These are phyloP conservation scores for Ceratobasidium sp. DNA, from an alignment of 1,284 basidiomycete genomes.

Conservation along the genomic window DNA sequence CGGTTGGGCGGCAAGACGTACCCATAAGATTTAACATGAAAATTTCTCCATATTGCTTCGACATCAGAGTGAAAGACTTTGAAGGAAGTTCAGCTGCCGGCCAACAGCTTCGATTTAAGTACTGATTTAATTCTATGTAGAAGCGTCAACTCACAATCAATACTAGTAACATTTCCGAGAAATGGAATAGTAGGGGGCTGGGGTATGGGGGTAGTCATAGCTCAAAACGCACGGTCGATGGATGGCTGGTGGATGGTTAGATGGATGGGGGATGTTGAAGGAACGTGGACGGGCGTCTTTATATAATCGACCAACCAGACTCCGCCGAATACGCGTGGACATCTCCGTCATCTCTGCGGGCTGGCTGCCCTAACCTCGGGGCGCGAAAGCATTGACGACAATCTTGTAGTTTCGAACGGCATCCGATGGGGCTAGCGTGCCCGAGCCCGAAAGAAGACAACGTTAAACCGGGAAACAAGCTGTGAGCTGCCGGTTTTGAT, in stretches of 20 bases:
- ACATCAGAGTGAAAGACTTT: slow-evolving; percentile 44
- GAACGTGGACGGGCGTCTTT: slow-evolving; percentile 6
- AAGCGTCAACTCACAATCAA: slow-evolving; percentile 58
- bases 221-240: not conserved
- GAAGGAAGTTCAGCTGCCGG: slow-evolving; percentile 29
- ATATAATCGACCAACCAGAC: not conserved
- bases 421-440: not conserved
- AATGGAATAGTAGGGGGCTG: slow-evolving; percentile 63
- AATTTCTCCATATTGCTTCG: slow-evolving; percentile 49
- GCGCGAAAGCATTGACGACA: not conserved
- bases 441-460: not conserved
- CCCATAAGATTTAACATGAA: slow-evolving; percentile 46
- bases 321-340: not conserved
- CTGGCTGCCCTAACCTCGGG: not conserved
- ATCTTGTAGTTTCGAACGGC: not conserved
- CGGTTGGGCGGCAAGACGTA: not conserved
- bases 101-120: not conserved
- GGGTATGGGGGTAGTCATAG: slow-evolving; percentile 55
- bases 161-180: slow-evolving; percentile 60
- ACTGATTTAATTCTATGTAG: not conserved
- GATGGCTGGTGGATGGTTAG: not conserved
- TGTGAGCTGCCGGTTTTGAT: not conserved
- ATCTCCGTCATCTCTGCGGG: slow-evolving; percentile 1
- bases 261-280: slow-evolving; percentile 3
- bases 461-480: not conserved